These are phyloP conservation scores for Coemansia sp. DNA, from an alignment of 192 early-diverging fungal genomes.

Conservation along the genomic window DNA sequence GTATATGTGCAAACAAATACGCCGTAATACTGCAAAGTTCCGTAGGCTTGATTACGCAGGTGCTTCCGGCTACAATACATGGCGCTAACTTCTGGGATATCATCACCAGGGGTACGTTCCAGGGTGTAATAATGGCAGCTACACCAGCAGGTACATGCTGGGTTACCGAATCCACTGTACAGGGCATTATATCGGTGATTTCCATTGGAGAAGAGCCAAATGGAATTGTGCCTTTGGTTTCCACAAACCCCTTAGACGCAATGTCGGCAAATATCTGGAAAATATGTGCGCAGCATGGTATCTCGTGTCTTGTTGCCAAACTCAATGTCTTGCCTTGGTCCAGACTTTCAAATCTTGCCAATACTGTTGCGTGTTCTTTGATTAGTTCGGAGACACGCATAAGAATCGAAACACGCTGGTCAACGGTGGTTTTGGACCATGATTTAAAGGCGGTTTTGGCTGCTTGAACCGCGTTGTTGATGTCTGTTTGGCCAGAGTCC, in stretches of 20 bases:
- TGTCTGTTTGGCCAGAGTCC: conserved; percentile 60
- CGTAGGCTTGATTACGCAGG: conserved; percentile 75
- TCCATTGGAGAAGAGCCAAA: conserved; percentile 5
- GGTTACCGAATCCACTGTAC: conserved; percentile 37
- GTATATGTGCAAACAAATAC: conserved; percentile 63
- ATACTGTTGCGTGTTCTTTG: conserved; percentile 38
- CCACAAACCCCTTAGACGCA: conserved; percentile 62
- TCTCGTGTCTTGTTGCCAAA: conserved; percentile 61
- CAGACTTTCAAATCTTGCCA: conserved; percentile 63
- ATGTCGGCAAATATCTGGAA: conserved; percentile 77
- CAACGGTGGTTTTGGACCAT: conserved; percentile 60
- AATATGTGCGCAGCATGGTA: conserved; percentile 60
- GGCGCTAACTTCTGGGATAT: conserved; percentile 83
- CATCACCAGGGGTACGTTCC: conserved; percentile 72
- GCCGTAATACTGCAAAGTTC: conserved; percentile 67
- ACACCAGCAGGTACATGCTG: conserved; percentile 75
- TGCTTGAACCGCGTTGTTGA: conserved; percentile 66
- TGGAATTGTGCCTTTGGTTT: conserved; percentile 18
- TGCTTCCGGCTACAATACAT: conserved; percentile 75
- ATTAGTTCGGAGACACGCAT: conserved; percentile 63
- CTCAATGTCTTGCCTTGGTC: conserved; percentile 78
- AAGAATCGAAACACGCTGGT: conserved; percentile 56
- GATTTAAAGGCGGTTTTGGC: conserved; percentile 62
- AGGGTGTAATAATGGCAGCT: conserved; percentile 76
- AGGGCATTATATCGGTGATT: conserved; percentile 59